These are phyloP conservation scores for Didymella exigua DNA, from an alignment of 2,329 filamentous ascomycete genomes.

Conservation along the genomic window DNA sequence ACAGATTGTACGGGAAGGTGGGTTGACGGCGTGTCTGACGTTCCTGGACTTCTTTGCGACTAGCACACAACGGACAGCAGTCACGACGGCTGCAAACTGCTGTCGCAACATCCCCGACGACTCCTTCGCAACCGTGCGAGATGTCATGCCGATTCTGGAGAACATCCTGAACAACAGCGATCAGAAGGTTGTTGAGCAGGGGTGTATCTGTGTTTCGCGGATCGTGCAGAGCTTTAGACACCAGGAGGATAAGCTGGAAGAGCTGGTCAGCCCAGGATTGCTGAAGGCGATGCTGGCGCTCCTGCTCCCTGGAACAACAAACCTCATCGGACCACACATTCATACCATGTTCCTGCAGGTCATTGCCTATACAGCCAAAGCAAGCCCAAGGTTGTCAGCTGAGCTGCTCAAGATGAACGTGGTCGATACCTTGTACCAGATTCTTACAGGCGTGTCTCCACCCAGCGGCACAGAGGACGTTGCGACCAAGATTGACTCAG, in stretches of 20 bases:
- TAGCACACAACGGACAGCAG: slow-evolving; percentile 92
- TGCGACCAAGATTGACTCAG: slow-evolving; percentile 87
- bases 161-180: slow-evolving; percentile 91
- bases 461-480: slow-evolving; percentile 78
- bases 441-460: slow-evolving; percentile 92
- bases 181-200: slow-evolving; percentile 95
- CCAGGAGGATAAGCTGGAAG: slow-evolving; percentile 84
- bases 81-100: slow-evolving; percentile 97
- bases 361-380: slow-evolving; percentile 84
- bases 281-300: slow-evolving; percentile 84
- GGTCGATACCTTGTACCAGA: slow-evolving; percentile 96
- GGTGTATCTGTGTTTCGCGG: slow-evolving; percentile 90
- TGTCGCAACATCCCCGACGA: slow-evolving; percentile 96
- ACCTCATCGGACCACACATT: slow-evolving; percentile 90
- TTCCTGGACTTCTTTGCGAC: slow-evolving; percentile 98
- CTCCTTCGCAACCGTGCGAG: slow-evolving; percentile 86
- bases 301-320: slow-evolving; percentile 90
- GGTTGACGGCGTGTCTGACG: slow-evolving; percentile 90
- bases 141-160: slow-evolving; percentile 95
- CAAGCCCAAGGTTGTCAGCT: slow-evolving; percentile 83
- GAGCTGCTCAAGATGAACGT: slow-evolving; percentile 96
- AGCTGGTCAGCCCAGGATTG: slow-evolving; percentile 86
- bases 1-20: slow-evolving; percentile 93
- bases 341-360: slow-evolving; percentile 96
- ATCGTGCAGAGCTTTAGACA: slow-evolving; percentile 98